Evolutionary conservation across 2,329 filamentous ascomycete genomes (phyloP), one percentile per base, ranked within the genome.

Genomic region (Pseudogymnoascus sp.): DNA sequence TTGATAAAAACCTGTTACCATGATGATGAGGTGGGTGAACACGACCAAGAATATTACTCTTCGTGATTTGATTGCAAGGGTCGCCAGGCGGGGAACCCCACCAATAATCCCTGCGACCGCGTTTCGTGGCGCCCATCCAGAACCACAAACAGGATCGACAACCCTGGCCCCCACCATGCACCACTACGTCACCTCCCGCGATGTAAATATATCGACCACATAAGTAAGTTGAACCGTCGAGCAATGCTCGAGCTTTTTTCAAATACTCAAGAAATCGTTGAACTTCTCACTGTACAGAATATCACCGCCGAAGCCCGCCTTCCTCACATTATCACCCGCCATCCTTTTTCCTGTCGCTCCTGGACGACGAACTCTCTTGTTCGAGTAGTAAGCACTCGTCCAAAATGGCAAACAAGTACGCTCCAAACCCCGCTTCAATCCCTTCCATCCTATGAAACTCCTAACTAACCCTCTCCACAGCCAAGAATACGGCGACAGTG

Each of bases 341-440:
- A 13, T 26, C n/a, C 47, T 28, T 31, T 15, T 28, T 15, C 26
- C 47, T 8, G 9, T 11, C 28, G 6, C 26, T 7, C 9, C n/a
- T 33, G n/a, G 47, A 57, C 26, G 10, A 19, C 26, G 15, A 33
- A 31, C n/a, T 11, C 47, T 26, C 47, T 15, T 2, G 7, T n/a
- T 4, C 21, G 13, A 50, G 44, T 50, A 33, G 26, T 26, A 33
- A 57, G 26, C 21, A n/a, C 4, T 13, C 26, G 10, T 19, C 10
- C 15, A 57, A 8, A 31, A 57, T 57, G 47, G 19, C 47, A 57
- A 57, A 57, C 47, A 57, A 33, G 47, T 57, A 57, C n/a, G 47
- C 47, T 10, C 10, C 26, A 19, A 26, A 19, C 26, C 47, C 47
- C n/a, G 19, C 47, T 19, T 33, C 21, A 9, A n/a, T 4, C 42